A percentile compares a stretch with the other conserved stretches of the same genome.
phyloP scores from a whole-genome alignment of 1,139 yeast genomes.

The Sugiyamaella novakii region DNA sequence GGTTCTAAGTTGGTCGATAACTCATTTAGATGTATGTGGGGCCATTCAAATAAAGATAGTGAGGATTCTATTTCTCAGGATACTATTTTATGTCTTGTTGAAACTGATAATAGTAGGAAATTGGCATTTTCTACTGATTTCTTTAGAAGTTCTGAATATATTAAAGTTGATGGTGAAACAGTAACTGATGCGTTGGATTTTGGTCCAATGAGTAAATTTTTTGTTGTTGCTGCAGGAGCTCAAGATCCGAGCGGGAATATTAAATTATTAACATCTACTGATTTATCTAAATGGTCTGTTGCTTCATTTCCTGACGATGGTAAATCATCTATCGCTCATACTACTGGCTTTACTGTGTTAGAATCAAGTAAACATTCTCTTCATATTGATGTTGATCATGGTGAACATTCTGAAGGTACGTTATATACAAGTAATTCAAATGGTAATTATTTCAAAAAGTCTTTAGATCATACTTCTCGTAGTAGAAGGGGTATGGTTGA shows the following conservation, averaged over 20 bases:
- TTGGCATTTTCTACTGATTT: constrained; percentile 57
- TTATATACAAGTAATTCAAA: constrained; percentile 64
- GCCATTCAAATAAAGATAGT: constrained; percentile 52
- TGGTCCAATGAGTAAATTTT: constrained; percentile 53
- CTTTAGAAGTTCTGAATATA: constrained; percentile 47
- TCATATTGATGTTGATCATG: constrained; percentile 50
- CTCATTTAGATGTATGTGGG: constrained; percentile 45
- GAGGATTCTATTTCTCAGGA: constrained; percentile 45
- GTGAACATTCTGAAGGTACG: constrained; percentile 40
- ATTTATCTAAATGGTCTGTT: constrained; percentile 53
- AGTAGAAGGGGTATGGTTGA: constrained; percentile 47
- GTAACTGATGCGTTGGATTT: constrained; percentile 49
- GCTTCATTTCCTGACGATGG: constrained; percentile 57
- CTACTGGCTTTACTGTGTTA: constrained; percentile 54
- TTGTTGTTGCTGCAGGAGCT: constrained; percentile 54
- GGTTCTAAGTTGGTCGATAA: constrained; percentile 36
- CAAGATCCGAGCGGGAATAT: constrained; percentile 41
- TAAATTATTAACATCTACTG: constrained; percentile 58
- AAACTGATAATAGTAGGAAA: constrained; percentile 49
- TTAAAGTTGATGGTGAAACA: constrained; percentile 38
- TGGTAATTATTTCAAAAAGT: constrained; percentile 57
- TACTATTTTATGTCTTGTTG: constrained; percentile 54
- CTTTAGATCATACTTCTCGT: constrained; percentile 50
- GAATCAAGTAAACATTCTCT: constrained; percentile 61
- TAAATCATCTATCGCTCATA: constrained; percentile 31